These are phyloP conservation scores for Alternaria consortialis DNA, from an alignment of 2,329 filamentous ascomycete genomes.

Conservation along the genomic window DNA sequence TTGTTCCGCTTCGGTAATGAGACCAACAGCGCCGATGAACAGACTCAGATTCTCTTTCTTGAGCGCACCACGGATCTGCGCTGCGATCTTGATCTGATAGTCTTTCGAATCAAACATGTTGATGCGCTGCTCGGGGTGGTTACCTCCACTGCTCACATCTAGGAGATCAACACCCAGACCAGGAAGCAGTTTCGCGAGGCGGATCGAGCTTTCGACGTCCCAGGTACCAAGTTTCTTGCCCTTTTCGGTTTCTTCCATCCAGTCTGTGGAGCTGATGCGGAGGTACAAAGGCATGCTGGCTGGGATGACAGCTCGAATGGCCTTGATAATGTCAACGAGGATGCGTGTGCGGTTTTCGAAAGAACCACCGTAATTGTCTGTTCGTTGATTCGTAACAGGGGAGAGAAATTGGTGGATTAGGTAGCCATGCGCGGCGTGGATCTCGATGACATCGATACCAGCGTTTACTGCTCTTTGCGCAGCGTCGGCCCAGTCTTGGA, in stretches of 20 bases:
- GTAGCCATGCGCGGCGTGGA: slow-evolving; percentile 55
- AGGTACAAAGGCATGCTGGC: slow-evolving; percentile 47
- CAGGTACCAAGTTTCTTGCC: slow-evolving; percentile 48
- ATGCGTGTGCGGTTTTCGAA: slow-evolving; percentile 53
- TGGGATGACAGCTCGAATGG: slow-evolving; percentile 45
- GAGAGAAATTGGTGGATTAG: slow-evolving; percentile 54
- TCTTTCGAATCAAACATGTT: slow-evolving; percentile 53
- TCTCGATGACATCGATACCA: slow-evolving; percentile 54
- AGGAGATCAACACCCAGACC: slow-evolving; percentile 56
- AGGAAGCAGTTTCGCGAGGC: slow-evolving; percentile 54
- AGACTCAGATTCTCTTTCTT: slow-evolving; percentile 50
- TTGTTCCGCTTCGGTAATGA: slow-evolving; percentile 64
- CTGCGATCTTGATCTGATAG: slow-evolving; percentile 61
- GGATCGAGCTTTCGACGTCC: slow-evolving; percentile 52
- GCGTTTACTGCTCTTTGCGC: slow-evolving; percentile 49
- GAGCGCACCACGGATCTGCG: slow-evolving; percentile 55
- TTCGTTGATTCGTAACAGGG: slow-evolving; percentile 53
- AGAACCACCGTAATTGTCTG: slow-evolving; percentile 54
- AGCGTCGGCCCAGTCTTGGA: slow-evolving; percentile 53
- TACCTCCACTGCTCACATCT: slow-evolving; percentile 58
- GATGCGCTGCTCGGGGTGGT: slow-evolving; percentile 55
- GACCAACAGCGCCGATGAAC: slow-evolving; percentile 62
- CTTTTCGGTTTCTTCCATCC: slow-evolving; percentile 47
- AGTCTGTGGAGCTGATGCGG: slow-evolving; percentile 50
- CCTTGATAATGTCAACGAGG: slow-evolving; percentile 54